Base-by-base conservation (phyloP, 345 rosid genomes). In the Lepidium didymum region DNA sequence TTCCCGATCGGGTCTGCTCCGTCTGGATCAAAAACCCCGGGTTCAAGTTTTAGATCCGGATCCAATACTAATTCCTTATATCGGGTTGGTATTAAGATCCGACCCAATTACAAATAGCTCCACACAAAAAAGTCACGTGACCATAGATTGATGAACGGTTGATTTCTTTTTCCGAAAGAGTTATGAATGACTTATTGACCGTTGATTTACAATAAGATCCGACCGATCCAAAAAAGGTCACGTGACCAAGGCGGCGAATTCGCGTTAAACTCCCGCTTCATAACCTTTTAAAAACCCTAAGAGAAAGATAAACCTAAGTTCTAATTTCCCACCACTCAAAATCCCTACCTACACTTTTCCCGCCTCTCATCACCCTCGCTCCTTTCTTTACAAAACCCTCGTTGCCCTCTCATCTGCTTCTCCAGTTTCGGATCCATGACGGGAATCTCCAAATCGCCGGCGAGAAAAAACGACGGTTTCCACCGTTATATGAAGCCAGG, bases 401-500 rank as follows among this genome's bases (percentile, higher is more conserved):
- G 7, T 38, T 38, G 25, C 53, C 11, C 41, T 29, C 33, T 29
- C 23, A 34, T 49, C 66, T 12, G 41, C 35, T 5, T 55, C 56
- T 35, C 67, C 57, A 4, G 9, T 19, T 29, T 57, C 10, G 10
- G 1, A 37, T 9, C 73, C 31, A 80, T 80, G 84, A 80, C 71
- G 45, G 65, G 56, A 63, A 46, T 34, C 51, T 67, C 83, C 1
- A 75, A 33, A 69, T 79, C 85, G 1, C 56, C 66, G 19, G 10
- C 54, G 16, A 74, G 64, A 35, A 76, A 70, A 59, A 56, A 43
- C 68, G 81, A 80, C 10, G 78, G 75, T 4, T 77, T 73, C 72
- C 77, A 79, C 69, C 76, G 69, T 29, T 87, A 78, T 71, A 69
- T 87, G 44, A 87, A 82, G 62, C 87, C 89, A 1, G 88, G 92